Base-by-base conservation (phyloP, 2,329 filamentous ascomycete species). In the Plectosphaerella sp. region DNA sequence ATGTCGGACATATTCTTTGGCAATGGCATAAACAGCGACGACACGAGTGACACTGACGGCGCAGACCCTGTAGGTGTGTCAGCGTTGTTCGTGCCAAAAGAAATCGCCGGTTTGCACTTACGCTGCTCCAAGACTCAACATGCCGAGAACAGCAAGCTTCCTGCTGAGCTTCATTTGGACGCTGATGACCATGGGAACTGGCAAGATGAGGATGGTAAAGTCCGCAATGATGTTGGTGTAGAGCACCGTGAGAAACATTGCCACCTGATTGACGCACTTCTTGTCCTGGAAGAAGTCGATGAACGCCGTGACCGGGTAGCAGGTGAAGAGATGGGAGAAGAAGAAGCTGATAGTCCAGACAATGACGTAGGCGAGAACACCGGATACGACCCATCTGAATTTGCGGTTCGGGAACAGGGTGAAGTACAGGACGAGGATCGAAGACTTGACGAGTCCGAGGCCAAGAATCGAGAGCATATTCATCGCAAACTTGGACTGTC, bases 351-450 rank as follows among this genome's bases (percentile, higher is more conserved):
- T 43, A 2, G 58, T 55, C 60, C 60, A 63, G 35, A 48, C 49
- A 4, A 51, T 48, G 24, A 68, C 58, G 43, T 54, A 55, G 20
- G 52, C 53, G 20, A 63, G 55, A 15, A 66, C 48, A 12, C 57
- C 55, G 56, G 59, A 65, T 10, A 59, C 59, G 4, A 61, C 48
- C 47, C 58, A 63, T 16, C 61, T 62, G 46, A 62, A 61, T 42
- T 59, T 62, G 16, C 61, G 59, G 16, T 55, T 53, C 11, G 56
- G 54, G 55, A 70, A 68, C 14, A 69, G 66, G 12, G 61, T 62
- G 10, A 63, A 59, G 55, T 69, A 70, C 1, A 68, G 59, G 6
- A 69, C 56, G 35, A 70, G 57, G 33, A 69, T 64, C 28, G 63
- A 67, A 47, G 62, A 58, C 46, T 70, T 69, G 50, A 62, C 62